Evolutionary conservation across 306 rosid genomes (phyloP), one percentile per base, ranked within the genome.

Genomic region (Senna siamea): DNA sequence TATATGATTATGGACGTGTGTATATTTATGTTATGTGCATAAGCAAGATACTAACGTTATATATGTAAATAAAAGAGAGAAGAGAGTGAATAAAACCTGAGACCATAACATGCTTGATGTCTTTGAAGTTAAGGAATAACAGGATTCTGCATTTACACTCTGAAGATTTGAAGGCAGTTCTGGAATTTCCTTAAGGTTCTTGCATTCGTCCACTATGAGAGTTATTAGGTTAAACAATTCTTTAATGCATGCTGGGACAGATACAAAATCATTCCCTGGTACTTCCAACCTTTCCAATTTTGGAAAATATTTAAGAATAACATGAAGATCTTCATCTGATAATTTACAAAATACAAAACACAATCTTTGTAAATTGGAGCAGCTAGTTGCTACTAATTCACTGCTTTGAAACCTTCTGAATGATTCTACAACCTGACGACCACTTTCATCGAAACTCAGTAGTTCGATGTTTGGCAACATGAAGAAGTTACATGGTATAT

Each of bases 231-330:
- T n/a, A 4, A 2, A 19, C 5, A 26, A 62, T 12, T 73, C 72
- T 13, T 79, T 59, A n/a, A 74, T 69, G 54, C 72, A 74, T 9
- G 1, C 9, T 28, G 79, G 83, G n/a, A 74, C 43, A 4, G 43
- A 58, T 10, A 43, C 44, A 5, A 79, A 50, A 28, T 79, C 35
- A 30, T 51, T 74, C 0, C 14, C 35, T 0, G 22, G 5, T 6
- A 22, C 26, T 38, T 13, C 2, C 18, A 73, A 60, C 7, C 28
- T 8, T n/a, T 28, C 8, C 41, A 73, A 50, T 18, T 48, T 15
- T 3, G 28, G 61, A 34, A 80, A 80, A 5, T 7, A 43, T 0
- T 0, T 14, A 19, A 80, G 56, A 12, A 63, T 17, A 1, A 14
- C 20, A 0, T 3, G 5, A 41, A 80, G 28, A 41, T 74, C 76